A percentile compares a stretch with the other conserved stretches of the same genome.
Conservation (phyloP, 768 basidiomycete genomes). For the Leccinellum albellum region DNA sequence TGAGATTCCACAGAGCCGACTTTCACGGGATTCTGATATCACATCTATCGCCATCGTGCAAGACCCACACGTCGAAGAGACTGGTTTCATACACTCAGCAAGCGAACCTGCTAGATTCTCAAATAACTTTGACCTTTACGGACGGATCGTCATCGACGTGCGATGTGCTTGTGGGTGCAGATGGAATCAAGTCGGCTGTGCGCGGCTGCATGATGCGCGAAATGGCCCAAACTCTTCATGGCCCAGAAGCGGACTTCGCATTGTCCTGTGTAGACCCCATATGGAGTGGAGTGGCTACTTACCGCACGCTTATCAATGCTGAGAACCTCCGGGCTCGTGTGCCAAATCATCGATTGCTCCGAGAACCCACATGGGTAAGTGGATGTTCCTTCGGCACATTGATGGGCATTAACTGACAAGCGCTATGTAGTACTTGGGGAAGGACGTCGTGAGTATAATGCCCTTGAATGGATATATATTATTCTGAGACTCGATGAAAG, state of each 20-base stretch:
- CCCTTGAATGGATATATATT: background rate
- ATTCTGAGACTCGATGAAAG: constrained; percentile 31
- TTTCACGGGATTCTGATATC: constrained; percentile 60
- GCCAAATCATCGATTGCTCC: constrained; percentile 48
- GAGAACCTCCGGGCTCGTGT: constrained; percentile 40
- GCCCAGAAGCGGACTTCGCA: constrained; percentile 40
- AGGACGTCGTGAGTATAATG: constrained; percentile 37
- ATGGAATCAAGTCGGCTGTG: constrained; percentile 60
- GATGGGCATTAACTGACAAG: background rate
- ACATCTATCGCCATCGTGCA: constrained; percentile 44
- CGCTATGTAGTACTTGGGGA: constrained; percentile 51
- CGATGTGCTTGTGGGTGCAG: constrained; percentile 66
- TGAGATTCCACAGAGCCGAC: constrained; percentile 63
- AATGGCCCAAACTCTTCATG: constrained; percentile 28
- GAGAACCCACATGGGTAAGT: constrained; percentile 46
- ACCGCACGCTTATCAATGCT: constrained; percentile 53
- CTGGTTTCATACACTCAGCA: constrained; percentile 52
- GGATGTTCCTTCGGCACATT: background rate
- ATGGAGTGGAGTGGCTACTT: constrained; percentile 59
- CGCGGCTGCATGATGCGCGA: constrained; percentile 35
- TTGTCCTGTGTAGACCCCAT: constrained; percentile 45
- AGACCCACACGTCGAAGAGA: constrained; percentile 53
- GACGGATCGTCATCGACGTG: constrained; percentile 59
- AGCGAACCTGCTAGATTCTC: constrained; percentile 25
- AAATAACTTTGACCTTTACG: constrained; percentile 51